Evolutionary conservation across 2,329 filamentous ascomycete genomes (phyloP), one percentile per base, ranked within the genome.

Genomic region (Colletotrichum abscissum): DNA sequence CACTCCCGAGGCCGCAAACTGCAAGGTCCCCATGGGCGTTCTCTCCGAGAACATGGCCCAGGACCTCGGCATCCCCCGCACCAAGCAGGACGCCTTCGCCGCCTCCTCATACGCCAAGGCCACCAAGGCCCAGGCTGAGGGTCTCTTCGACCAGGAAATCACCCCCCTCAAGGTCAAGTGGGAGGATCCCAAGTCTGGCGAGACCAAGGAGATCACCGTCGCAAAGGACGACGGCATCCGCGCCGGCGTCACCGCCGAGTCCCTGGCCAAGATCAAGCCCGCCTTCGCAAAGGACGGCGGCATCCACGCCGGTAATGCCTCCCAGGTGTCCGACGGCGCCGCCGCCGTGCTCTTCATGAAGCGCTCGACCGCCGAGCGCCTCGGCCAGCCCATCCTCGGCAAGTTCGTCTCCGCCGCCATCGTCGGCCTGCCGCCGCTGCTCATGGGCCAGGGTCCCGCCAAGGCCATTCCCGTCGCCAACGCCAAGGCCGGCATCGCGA

Each of bases 401-500:
- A 98, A 98, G 88, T 98, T 93, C 83, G 95, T 98, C 30, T 88
- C 93, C 60, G 94, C 95, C 54, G 93, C 93, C 72, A 88, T 98
- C 64, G 95, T 96, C 60, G 97, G 97, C 78, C 95, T 98, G 72
- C 91, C 94, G 80, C 97, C 97, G 55, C 89, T 98, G 70, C 92
- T 98, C 77, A 98, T 99, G 97, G 97, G 97, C 75, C 88, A 98
- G 77, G 97, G 97, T 1, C 97, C 97, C 63, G 98, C 95, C 91
- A 95, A 95, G 84, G 95, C 97, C 70, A 98, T 99, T 80, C 97
- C 97, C 76, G 93, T 95, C 81, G 95, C 94, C 4, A 92, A 98
- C 69, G 90, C 94, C 81, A 95, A 97, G 83, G 94, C 95, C 0
- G 95, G 95, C 73, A 91, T 99, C 78, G 88, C 87, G 81, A 94